phyloP scores from a whole-genome alignment of 2,329 filamentous ascomycete species.

The Epichloe elymi region DNA sequence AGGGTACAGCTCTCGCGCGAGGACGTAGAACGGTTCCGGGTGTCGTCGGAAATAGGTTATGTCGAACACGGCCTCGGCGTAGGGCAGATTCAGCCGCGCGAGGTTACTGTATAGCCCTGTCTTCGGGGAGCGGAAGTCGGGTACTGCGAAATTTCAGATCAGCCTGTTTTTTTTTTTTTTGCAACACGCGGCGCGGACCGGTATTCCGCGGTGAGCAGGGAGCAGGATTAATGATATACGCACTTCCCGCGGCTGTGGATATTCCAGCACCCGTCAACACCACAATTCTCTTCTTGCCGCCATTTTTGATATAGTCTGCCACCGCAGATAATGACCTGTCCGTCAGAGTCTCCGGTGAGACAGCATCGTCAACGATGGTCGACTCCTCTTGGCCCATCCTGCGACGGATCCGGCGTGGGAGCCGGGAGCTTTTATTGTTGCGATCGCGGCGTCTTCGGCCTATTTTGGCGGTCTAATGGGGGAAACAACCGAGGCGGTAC shows the following conservation, averaged over 20 bases:
- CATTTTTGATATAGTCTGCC: constrained; percentile 67
- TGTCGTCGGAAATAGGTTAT: constrained; percentile 77
- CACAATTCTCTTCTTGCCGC: constrained; percentile 56
- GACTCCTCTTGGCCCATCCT: constrained; percentile 86
- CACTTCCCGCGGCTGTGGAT: constrained; percentile 56
- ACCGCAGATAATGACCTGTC: constrained; percentile 59
- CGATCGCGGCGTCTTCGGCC: constrained; percentile 24
- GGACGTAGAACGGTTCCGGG: constrained; percentile 79
- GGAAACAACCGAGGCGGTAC: too few species aligned
- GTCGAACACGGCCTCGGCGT: constrained; percentile 89
- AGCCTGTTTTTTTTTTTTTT: too few species aligned
- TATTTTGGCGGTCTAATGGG: constrained; percentile 19
- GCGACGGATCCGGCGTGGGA: constrained; percentile 20
- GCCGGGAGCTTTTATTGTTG: constrained; percentile 20
- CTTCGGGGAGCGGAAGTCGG: constrained; percentile 86
- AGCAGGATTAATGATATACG: not conserved
- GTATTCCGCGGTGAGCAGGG: too few species aligned
- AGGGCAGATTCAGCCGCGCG: constrained; percentile 68
- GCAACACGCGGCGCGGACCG: too few species aligned
- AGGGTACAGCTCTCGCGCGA: constrained; percentile 86
- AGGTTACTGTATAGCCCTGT: constrained; percentile 93
- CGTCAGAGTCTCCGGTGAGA: constrained; percentile 49
- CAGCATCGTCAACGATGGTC: constrained; percentile 46
- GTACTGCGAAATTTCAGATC: constrained; percentile 38
- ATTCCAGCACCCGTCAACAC: constrained; percentile 90